Evolutionary conservation across 2,329 filamentous ascomycete genomes (phyloP).

Genomic region (Exophiala bonariae): DNA sequence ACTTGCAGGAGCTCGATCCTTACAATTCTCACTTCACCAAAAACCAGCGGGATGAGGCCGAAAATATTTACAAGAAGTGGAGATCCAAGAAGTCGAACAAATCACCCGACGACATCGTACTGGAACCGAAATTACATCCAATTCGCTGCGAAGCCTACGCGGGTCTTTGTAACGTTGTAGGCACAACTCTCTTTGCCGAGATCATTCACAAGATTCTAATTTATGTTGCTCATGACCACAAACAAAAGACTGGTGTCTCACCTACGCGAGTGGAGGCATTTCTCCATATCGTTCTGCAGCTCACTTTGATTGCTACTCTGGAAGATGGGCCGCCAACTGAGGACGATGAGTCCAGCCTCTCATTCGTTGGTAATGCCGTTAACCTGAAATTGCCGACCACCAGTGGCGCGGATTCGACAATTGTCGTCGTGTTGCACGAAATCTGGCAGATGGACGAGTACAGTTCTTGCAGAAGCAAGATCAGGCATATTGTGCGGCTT

Average conservation of each 20-base stretch:
- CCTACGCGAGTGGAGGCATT: slow-evolving; percentile 85
- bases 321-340: slow-evolving; percentile 66
- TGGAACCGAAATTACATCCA: slow-evolving; percentile 78
- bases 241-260: slow-evolving; percentile 72
- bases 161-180: slow-evolving; percentile 74
- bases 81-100: slow-evolving; percentile 86
- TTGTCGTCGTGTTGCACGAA: slow-evolving; percentile 54
- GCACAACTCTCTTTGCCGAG: slow-evolving; percentile 82
- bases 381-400: slow-evolving; percentile 39
- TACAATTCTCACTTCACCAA: slow-evolving; percentile 96
- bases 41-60: slow-evolving; percentile 94
- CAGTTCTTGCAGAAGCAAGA: slow-evolving; percentile 80
- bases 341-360: slow-evolving; percentile 57
- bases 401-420: slow-evolving; percentile 44
- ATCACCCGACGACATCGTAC: slow-evolving; percentile 78
- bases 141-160: slow-evolving; percentile 78
- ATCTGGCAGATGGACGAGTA: slow-evolving; percentile 69
- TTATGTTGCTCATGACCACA: slow-evolving; percentile 71
- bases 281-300: slow-evolving; percentile 84
- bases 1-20: slow-evolving; percentile 84
- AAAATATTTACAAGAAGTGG: slow-evolving; percentile 82
- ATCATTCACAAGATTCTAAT: slow-evolving; percentile 85
- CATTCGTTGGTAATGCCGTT: slow-evolving; percentile 73
- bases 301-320: slow-evolving; percentile 79
- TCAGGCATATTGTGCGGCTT: slow-evolving; percentile 76